Evolutionary conservation across 352 stramenopile genomes (phyloP).

Genomic region (Peronospora belbahrii): DNA sequence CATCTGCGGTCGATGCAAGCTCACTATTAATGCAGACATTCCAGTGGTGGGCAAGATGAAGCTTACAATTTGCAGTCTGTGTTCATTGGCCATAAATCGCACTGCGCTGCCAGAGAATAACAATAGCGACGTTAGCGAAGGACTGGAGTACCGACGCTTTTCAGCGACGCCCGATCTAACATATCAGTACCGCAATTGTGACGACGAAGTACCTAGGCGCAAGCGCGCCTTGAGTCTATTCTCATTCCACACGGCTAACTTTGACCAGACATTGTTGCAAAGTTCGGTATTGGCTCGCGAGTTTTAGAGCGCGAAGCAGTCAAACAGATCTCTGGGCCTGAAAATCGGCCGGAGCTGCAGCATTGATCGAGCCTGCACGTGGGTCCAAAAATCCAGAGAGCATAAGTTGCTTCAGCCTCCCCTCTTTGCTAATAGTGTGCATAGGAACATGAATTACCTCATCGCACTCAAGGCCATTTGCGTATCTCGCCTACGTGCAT

Average conservation of each 20-base stretch:
- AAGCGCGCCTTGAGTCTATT: conserved; percentile 55
- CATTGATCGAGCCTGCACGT: too few relatives aligned
- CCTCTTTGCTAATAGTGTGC: too few relatives aligned
- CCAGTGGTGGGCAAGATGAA: conserved; percentile 81
- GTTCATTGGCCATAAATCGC: conserved; percentile 68
- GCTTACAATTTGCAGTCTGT: conserved; percentile 77
- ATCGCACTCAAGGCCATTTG: too few relatives aligned
- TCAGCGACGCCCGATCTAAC: conserved; percentile 30
- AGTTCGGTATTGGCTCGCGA: conserved; percentile 39
- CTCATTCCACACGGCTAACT: conserved; percentile 78
- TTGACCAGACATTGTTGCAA: conserved; percentile 56
- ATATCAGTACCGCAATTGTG: conserved; percentile 24
- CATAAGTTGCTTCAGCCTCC: too few relatives aligned
- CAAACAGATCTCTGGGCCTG: too few relatives aligned
- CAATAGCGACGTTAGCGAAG: conserved; percentile 29
- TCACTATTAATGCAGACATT: conserved; percentile 73
- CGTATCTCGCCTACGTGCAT: too few relatives aligned
- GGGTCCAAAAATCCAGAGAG: too few relatives aligned
- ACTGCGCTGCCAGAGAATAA: conserved; percentile 43
- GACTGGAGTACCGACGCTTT: conserved; percentile 37
- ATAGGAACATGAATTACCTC: too few relatives aligned
- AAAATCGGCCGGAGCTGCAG: too few relatives aligned
- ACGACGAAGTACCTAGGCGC: conserved; percentile 25
- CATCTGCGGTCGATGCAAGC: conserved; percentile 65
- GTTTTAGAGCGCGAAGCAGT: conserved; percentile 16